These are phyloP conservation scores for Calcarisporium arbuscula DNA, from an alignment of 2,329 filamentous ascomycete genomes.

Conservation along the genomic window DNA sequence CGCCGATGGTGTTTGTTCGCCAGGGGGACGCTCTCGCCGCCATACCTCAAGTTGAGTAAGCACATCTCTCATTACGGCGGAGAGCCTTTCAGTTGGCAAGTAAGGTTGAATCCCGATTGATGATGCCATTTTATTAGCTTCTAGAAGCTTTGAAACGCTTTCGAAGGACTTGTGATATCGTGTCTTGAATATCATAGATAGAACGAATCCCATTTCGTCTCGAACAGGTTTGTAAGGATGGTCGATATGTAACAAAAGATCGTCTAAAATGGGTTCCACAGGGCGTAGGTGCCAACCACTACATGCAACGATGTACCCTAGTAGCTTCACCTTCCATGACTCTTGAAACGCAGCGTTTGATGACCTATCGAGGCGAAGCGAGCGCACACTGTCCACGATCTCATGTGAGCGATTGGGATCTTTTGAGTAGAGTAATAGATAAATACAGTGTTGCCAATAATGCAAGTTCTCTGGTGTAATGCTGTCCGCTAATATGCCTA, in stretches of 20 bases:
- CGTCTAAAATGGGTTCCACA: slow-evolving; percentile 77
- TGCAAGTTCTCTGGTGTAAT: slow-evolving; percentile 88
- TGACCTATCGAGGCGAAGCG: slow-evolving; percentile 85
- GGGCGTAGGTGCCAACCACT: slow-evolving; percentile 93
- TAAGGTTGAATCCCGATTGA: slow-evolving; percentile 83
- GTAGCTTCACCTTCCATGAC: slow-evolving; percentile 85
- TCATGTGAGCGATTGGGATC: slow-evolving; percentile 85
- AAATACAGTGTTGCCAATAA: slow-evolving; percentile 92
- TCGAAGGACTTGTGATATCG: slow-evolving; percentile 90
- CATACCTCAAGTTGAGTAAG: slow-evolving; percentile 78
- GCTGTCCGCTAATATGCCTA: slow-evolving; percentile 78
- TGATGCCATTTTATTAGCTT: slow-evolving; percentile 70
- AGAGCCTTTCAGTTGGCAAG: slow-evolving; percentile 66
- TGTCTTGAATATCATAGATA: slow-evolving; percentile 82
- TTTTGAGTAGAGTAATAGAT: slow-evolving; percentile 79
- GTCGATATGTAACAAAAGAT: slow-evolving; percentile 87
- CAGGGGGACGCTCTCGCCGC: slow-evolving; percentile 75
- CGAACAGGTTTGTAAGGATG: slow-evolving; percentile 97
- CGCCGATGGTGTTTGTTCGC: slow-evolving; percentile 85
- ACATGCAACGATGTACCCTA: slow-evolving; percentile 82
- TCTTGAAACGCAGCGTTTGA: slow-evolving; percentile 99
- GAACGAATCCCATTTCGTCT: slow-evolving; percentile 84
- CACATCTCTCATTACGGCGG: slow-evolving; percentile 64
- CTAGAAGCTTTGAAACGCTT: slow-evolving; percentile 69
- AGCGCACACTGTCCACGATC: slow-evolving; percentile 72